These are phyloP conservation scores for Centaurea solstitialis DNA, from an alignment of 129 eudicot species.

Conservation along the genomic window DNA sequence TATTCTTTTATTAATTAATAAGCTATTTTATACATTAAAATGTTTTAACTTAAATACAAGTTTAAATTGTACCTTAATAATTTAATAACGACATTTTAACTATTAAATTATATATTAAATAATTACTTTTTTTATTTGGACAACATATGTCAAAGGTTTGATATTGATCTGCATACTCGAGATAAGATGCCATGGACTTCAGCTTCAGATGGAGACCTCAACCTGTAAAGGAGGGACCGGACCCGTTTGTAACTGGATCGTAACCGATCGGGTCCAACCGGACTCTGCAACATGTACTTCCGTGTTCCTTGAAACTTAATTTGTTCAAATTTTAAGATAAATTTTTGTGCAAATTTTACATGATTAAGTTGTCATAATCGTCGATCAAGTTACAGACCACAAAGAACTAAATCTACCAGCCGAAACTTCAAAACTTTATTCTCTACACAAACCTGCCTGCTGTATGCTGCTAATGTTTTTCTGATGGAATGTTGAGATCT, in stretches of 20 bases:
- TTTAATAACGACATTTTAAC: neutral
- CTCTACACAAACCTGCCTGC: conserved; percentile 25
- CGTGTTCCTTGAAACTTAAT: neutral
- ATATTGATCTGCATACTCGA: neutral
- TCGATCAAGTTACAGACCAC: conserved; percentile 11
- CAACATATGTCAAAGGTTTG: neutral
- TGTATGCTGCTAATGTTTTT: conserved; percentile 33
- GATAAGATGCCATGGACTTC: neutral
- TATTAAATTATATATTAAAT: neutral
- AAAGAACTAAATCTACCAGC: conserved; percentile 20
- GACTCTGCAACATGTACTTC: neutral
- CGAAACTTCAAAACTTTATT: conserved; percentile 31
- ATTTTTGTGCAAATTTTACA: neutral
- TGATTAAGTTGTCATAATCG: conserved; percentile 7
- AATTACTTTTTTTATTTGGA: neutral
- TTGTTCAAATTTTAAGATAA: neutral
- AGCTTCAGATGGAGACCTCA: neutral
- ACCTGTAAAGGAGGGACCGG: neutral
- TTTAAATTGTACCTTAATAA: neutral
- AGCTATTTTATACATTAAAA: neutral
- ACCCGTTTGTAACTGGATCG: neutral
- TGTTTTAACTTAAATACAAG: neutral
- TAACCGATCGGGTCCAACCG: neutral
- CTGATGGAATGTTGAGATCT: conserved; percentile 71
- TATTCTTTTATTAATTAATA: neutral